phyloP scores from a whole-genome alignment of 331 rosid genomes.

The Cucumis variabilis region DNA sequence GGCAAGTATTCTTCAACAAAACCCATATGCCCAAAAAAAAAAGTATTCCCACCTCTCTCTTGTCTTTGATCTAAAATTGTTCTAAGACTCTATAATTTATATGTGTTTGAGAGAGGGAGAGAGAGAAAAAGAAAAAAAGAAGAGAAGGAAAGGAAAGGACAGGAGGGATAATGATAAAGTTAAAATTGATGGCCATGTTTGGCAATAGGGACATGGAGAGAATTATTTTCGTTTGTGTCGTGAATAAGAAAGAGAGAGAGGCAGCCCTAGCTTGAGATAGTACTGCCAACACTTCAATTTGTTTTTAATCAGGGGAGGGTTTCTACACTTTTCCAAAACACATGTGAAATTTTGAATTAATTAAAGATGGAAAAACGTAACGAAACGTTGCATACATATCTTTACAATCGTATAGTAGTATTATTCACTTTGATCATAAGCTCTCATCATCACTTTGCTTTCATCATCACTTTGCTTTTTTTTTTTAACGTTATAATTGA shows the following conservation, averaged over 20 bases:
- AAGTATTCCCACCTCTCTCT: neutral
- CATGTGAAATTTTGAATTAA: too few species aligned
- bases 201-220: neutral
- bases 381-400: too few species aligned
- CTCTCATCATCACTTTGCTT: too few species aligned
- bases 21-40: slow-evolving; percentile 39
- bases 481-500: too few species aligned
- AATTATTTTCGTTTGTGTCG: neutral
- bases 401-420: too few species aligned
- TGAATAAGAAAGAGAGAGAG: neutral
- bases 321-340: too few species aligned
- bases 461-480: too few species aligned
- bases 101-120: neutral
- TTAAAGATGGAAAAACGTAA: too few species aligned
- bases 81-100: neutral
- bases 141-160: too few species aligned
- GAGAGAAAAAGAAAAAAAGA: neutral
- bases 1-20: slow-evolving; percentile 48
- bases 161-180: neutral
- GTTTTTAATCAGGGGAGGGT: neutral
- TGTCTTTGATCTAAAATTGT: neutral
- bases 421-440: too few species aligned
- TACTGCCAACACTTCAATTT: neutral
- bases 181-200: neutral
- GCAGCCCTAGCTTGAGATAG: neutral